These are phyloP conservation scores for Cordyceps cicadae DNA, from an alignment of 2,329 filamentous ascomycete genomes.

Conservation along the genomic window DNA sequence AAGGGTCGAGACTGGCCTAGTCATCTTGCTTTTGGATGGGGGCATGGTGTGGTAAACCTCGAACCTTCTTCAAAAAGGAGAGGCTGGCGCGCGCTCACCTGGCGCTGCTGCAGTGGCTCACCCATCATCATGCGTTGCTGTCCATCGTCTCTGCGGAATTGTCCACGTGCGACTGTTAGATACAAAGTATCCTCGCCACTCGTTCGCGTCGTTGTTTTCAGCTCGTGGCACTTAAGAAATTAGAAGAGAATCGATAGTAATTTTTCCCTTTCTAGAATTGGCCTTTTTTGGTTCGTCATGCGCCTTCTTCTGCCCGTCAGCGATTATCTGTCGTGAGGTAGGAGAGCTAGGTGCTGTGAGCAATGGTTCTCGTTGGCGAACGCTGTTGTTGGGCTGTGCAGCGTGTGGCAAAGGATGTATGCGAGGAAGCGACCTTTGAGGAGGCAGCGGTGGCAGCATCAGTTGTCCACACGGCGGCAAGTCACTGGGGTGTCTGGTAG, in stretches of 20 bases:
- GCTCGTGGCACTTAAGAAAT: slow-evolving; percentile 12
- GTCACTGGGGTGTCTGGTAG: slow-evolving; percentile 27
- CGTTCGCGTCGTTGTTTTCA: not conserved
- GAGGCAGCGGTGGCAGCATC: slow-evolving; percentile 36
- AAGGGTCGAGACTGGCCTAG: not conserved
- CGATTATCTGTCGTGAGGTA: slow-evolving; percentile 11
- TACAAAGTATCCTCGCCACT: not conserved
- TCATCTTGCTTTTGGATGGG: not conserved
- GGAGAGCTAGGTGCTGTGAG: slow-evolving; percentile 23
- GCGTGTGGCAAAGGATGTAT: slow-evolving; percentile 17
- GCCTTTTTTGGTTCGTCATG: slow-evolving; percentile 7
- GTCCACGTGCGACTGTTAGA: too few relatives aligned
- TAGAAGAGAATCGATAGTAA: slow-evolving; percentile 16
- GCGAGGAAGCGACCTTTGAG: slow-evolving; percentile 17
- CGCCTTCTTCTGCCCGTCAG: not conserved
- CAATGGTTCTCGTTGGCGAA: slow-evolving; percentile 14
- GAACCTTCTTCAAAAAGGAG: not conserved
- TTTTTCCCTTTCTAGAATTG: slow-evolving; percentile 17
- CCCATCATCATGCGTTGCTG: not conserved
- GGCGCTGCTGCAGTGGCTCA: not conserved
- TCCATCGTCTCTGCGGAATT: not conserved
- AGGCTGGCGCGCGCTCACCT: not conserved
- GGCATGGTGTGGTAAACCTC: not conserved
- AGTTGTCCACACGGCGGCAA: slow-evolving; percentile 19
- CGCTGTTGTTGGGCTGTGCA: slow-evolving; percentile 8